Base-by-base conservation (phyloP, 345 rosid genomes). In the Raphanus sativus region DNA sequence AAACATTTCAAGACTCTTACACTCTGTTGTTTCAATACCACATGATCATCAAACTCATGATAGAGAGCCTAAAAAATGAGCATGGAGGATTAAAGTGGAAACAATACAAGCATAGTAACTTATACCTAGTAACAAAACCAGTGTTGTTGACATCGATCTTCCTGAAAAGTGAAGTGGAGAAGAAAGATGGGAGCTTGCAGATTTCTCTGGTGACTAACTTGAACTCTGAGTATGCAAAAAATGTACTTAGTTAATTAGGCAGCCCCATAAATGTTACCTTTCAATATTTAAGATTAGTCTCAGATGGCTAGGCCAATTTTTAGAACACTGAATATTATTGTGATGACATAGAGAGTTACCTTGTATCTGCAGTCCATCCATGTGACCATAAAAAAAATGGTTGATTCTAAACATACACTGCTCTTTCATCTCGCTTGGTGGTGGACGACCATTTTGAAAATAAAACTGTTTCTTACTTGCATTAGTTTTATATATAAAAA, bases 381-480 rank as follows among this genome's bases (percentile, higher is more conserved):
- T n/a, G 8, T 50, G 55, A 50, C 55, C 55, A 50, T 50, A 50
- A 21, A 50, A 50, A 2, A 50, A 50, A 1, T 50, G 55, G 55
- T 50, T 50, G 55, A 50, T 50, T 50, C 55, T 50, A 50, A 50
- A 50, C 55, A 50, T 50, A 50, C 55, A 50, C 0, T 50, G 55
- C 55, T 50, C 55, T 50, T 50, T 50, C 55, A 50, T 50, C 55
- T 50, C 55, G 8, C 55, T 50, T 50, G 55, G 55, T 50, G 55
- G 55, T 50, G 55, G 55, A 21, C 55, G 55, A 50, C 55, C 55
- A 50, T 50, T 50, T 50, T 50, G 21, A 50, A 50, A 50, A 50
- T 50, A 50, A n/a, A 95, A 95, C 99, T 95, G 21, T 10, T 15
- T 28, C 26, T 34, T 15, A 62, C 63, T 26, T 71, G 32, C 50